phyloP scores from a whole-genome alignment of 495 filamentous ascomycete species.

The Aspergillus bertholletiae region DNA sequence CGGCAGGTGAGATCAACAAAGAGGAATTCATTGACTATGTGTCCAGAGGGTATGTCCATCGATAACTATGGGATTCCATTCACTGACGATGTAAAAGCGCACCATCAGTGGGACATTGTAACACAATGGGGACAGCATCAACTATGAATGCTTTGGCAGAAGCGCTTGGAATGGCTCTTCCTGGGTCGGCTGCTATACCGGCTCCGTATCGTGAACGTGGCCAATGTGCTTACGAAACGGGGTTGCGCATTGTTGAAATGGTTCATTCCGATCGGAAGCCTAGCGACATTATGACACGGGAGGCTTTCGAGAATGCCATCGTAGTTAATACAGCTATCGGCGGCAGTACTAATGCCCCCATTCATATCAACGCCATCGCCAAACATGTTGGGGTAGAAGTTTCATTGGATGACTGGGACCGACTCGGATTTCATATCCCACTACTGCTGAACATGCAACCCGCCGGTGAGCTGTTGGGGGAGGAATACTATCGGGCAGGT shows the following conservation, averaged over 20 bases:
- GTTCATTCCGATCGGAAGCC: slow-evolving; percentile 50
- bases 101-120: slow-evolving; percentile 52
- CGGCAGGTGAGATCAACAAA: slow-evolving; percentile 47
- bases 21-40: slow-evolving; percentile 48
- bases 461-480: slow-evolving; percentile 47
- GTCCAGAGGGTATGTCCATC: slow-evolving; percentile 35
- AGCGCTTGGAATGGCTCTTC: slow-evolving; percentile 54
- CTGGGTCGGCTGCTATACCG: slow-evolving; percentile 52
- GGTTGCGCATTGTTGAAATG: slow-evolving; percentile 52
- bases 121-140: slow-evolving; percentile 56
- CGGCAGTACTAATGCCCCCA: slow-evolving; percentile 55
- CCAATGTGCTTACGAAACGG: slow-evolving; percentile 53
- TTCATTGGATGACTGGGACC: slow-evolving; percentile 52
- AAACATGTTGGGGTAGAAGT: slow-evolving; percentile 51
- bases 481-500: slow-evolving; percentile 52
- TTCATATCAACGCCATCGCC: slow-evolving; percentile 53
- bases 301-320: slow-evolving; percentile 55
- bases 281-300: slow-evolving; percentile 52
- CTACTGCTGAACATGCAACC: slow-evolving; percentile 54
- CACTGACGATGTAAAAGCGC: slow-evolving; percentile 25
- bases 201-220: slow-evolving; percentile 49
- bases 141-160: slow-evolving; percentile 57
- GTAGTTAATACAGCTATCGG: slow-evolving; percentile 51
- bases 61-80: neutral
- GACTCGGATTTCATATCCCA: slow-evolving; percentile 44